Evolutionary conservation across 129 eudicot genomes (phyloP).

Genomic region (carrot (Daucus carota)): DH1_v3.0 NC_030385.2:31499501-31500000

Average conservation of each 20-base stretch:
- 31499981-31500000: not conserved
- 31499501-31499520: not conserved
- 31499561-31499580: too few relatives aligned
- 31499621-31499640: not conserved
- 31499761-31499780: not conserved
- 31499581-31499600: not conserved
- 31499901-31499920: not conserved
- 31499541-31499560: not conserved
- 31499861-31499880: not conserved
- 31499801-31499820: not conserved
- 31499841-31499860: not conserved
- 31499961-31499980: not conserved
- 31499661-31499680: not conserved
- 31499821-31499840: not conserved
- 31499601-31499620: not conserved
- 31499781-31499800: not conserved
- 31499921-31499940: not conserved
- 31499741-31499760: not conserved
- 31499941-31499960: not conserved
- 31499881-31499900: not conserved
- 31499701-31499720: not conserved
- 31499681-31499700: not conserved
- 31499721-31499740: not conserved
- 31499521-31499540: not conserved
- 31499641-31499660: not conserved